Conservation (phyloP, 225 moss, liverwort and hornwort genomes). For the Antitrichia curtipendula region DNA sequence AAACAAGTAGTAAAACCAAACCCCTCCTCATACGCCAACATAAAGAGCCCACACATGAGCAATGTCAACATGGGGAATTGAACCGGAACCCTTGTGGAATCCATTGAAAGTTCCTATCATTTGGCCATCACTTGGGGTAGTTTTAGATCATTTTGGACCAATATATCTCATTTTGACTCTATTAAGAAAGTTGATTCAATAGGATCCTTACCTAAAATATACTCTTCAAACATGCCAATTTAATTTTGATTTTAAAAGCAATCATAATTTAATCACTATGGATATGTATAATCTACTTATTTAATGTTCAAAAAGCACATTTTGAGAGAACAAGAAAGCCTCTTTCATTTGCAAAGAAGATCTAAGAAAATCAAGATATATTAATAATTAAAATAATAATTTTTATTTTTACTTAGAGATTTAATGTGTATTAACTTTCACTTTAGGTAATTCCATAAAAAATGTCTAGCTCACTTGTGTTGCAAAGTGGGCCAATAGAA, state of each 20-base stretch:
- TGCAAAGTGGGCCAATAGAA: neutral
- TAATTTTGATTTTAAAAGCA: neutral
- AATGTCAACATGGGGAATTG: no score
- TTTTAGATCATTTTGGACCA: no score
- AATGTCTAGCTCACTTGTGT: neutral
- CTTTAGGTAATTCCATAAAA: neutral
- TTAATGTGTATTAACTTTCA: neutral
- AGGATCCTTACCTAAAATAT: neutral
- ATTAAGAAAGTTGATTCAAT: neutral
- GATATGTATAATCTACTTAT: no score
- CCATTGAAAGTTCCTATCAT: no score
- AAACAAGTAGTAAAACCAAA: no score
- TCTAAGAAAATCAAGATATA: neutral
- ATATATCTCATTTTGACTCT: neutral
- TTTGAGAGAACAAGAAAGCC: neutral
- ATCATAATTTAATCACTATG: no score
- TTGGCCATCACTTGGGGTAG: no score
- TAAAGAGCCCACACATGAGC: no score
- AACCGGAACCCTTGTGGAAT: no score
- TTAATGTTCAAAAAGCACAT: no score
- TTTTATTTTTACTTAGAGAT: neutral
- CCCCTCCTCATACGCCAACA: no score
- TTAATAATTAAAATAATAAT: no score
- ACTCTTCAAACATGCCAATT: neutral
- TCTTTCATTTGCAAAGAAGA: neutral